A percentile compares a stretch with the other conserved stretches of the same genome.
Evolutionary conservation across 306 rosid species (phyloP).

Genomic region (Pyrus pyrifolia): DNA sequence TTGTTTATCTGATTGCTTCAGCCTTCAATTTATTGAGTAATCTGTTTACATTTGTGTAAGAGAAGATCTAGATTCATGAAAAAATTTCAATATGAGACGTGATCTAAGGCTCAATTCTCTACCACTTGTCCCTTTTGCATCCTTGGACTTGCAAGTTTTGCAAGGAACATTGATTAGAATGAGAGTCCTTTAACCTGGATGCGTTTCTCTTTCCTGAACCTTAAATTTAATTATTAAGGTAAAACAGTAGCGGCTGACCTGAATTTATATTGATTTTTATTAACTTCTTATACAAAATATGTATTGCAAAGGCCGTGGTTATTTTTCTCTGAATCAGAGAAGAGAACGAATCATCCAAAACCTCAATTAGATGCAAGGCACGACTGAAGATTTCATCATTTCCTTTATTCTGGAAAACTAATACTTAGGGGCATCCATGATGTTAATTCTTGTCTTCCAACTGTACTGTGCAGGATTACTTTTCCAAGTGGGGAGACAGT

Average conservation of each 20-base stretch:
- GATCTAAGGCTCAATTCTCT: not conserved
- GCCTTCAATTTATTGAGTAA: not conserved
- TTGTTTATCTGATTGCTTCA: not conserved
- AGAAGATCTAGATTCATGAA: not conserved
- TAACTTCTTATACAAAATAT: too few species aligned
- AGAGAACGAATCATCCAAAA: not conserved
- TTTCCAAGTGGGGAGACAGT: conserved; percentile 91
- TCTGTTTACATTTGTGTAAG: not conserved
- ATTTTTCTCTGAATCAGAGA: not conserved
- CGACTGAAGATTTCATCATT: not conserved
- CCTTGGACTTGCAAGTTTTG: not conserved
- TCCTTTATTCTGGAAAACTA: not conserved
- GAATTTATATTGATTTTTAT: too few species aligned
- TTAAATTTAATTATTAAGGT: not conserved
- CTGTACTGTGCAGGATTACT: conserved; percentile 63
- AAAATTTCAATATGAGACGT: not conserved
- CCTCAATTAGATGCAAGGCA: not conserved
- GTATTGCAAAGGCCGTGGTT: too few species aligned
- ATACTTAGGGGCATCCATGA: not conserved
- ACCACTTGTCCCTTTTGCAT: not conserved
- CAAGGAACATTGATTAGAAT: not conserved
- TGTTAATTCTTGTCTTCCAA: not conserved
- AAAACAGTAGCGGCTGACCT: not conserved
- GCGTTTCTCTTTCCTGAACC: not conserved
- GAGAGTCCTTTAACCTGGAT: not conserved